These are phyloP conservation scores for Ophiostoma sp. DNA, from an alignment of 2,329 filamentous ascomycete species.

Conservation along the genomic window DNA sequence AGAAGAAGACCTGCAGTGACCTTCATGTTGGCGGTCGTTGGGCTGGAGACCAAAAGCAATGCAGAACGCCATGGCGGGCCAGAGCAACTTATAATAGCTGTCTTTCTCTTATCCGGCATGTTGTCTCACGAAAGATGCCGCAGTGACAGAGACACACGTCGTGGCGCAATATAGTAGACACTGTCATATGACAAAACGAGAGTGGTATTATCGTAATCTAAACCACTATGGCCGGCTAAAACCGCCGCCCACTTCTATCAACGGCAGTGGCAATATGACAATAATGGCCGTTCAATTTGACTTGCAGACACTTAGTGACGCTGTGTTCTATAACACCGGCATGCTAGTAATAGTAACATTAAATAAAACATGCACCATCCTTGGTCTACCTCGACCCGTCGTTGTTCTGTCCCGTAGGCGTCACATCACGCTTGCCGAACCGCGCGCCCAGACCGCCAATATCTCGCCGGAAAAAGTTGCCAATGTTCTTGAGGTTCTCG, in stretches of 20 bases:
- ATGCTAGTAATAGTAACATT: not conserved
- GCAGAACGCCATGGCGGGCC: not conserved
- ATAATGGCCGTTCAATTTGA: too few species aligned
- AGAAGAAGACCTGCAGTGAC: not conserved
- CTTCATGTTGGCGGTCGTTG: not conserved
- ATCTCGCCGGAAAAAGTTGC: slow-evolving; percentile 91
- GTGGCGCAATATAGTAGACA: not conserved
- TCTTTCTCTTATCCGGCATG: not conserved
- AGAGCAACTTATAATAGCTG: not conserved
- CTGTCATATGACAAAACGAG: not conserved
- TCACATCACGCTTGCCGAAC: slow-evolving; percentile 59
- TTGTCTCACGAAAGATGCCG: not conserved
- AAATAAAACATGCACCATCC: not conserved
- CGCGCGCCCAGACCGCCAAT: slow-evolving; percentile 68
- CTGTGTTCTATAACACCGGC: not conserved
- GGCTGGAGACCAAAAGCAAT: not conserved
- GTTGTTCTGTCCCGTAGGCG: slow-evolving; percentile 31
- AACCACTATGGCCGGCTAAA: not conserved
- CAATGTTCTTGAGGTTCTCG: slow-evolving; percentile 91
- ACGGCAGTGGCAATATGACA: not conserved
- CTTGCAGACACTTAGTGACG: not conserved
- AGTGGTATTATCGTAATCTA: not conserved
- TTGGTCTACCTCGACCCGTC: slow-evolving; percentile 4
- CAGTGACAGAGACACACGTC: not conserved
- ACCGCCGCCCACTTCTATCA: not conserved